Base-by-base conservation (phyloP, 768 basidiomycete genomes). In the Boletus eberwhitei region DNA sequence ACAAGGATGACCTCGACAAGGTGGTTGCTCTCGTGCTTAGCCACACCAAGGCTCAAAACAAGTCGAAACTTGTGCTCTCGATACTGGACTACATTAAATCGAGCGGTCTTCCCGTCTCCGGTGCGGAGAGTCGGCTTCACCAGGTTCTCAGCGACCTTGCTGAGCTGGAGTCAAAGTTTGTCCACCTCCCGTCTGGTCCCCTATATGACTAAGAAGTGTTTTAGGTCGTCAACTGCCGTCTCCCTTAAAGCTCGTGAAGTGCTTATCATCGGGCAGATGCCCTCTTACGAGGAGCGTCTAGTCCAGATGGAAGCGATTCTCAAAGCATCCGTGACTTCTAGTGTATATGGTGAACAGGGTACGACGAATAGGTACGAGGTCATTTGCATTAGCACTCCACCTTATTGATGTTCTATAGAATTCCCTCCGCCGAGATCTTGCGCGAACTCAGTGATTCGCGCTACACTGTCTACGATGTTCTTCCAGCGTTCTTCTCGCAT, bases 181-280 rank as follows among this genome's bases (percentile, higher is more conserved):
- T 75, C 19, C 7, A 19, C 19, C 2, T 46, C 36, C 17, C 5
- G 14, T 45, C 32, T 24, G 42, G 32, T 50, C 31, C 44, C 29
- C 44, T 19, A 0, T 17, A 39, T 22, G 36, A 32, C 34, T 67
- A 21, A 66, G 3, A n/a, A 6, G 3, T 54, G 29, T 52, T 36
- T 42, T 60, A 91, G 89, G 65, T 93, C 93, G 7, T 96, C 95
- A n/a, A 90, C 85, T 31, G 79, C 87, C 52, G 95, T 98, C 35
- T 82, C 95, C 3, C 74, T 99, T 59, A 98, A 96, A 73, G 97
- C 97, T 39, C 90, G 97, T 43, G 97, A 99, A 75, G 97, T 97
- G 8, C 81, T 98, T 44, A 98, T 99, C 65, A 80, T 93, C 32
- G 92, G 91, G 44, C 93, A 96, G 70, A 89, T 99, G 83, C 97